Percentiles rank a stretch among this genome's conserved stretches.
Conservation (phyloP, 805 yeast species). For the Spathaspora hagerdaliae region DNA sequence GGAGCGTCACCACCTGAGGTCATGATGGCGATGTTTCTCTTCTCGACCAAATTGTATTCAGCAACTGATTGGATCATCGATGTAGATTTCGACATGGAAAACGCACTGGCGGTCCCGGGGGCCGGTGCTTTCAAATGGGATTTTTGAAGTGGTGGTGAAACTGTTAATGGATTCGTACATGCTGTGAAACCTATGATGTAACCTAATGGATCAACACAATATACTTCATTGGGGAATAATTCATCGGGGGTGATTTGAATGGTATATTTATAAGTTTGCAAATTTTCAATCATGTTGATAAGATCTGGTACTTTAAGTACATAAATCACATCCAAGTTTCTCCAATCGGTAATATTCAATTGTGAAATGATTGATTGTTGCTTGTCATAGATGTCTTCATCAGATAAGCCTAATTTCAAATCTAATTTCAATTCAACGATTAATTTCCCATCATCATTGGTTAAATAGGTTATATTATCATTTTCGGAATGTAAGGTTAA, state of each 20-base stretch:
- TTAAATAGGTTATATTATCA: slow-evolving; percentile 13
- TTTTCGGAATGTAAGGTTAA: slow-evolving; percentile 20
- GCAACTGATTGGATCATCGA: slow-evolving; percentile 17
- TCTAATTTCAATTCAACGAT: slow-evolving; percentile 17
- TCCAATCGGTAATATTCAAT: slow-evolving; percentile 42
- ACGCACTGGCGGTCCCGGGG: not conserved
- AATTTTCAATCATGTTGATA: slow-evolving; percentile 29
- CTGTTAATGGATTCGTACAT: slow-evolving; percentile 50
- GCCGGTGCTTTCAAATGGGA: slow-evolving; percentile 6
- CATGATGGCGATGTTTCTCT: slow-evolving; percentile 83
- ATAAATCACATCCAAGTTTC: slow-evolving; percentile 40
- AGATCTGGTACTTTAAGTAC: slow-evolving; percentile 46
- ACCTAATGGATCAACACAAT: slow-evolving; percentile 81
- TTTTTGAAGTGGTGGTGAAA: slow-evolving; percentile 40
- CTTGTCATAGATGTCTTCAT: slow-evolving; percentile 15
- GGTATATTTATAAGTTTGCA: slow-evolving; percentile 26
- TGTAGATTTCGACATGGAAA: slow-evolving; percentile 7
- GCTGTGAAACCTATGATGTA: slow-evolving; percentile 76
- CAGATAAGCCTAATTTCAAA: slow-evolving; percentile 11
- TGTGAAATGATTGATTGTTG: slow-evolving; percentile 9
- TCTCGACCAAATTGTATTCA: slow-evolving; percentile 1
- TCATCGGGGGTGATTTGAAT: slow-evolving; percentile 68
- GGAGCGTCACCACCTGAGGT: slow-evolving; percentile 99
- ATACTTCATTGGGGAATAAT: slow-evolving; percentile 69
- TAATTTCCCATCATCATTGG: slow-evolving; percentile 12